Conservation (phyloP, 805 yeast species). For the Pichia thaimueangensis region DNA sequence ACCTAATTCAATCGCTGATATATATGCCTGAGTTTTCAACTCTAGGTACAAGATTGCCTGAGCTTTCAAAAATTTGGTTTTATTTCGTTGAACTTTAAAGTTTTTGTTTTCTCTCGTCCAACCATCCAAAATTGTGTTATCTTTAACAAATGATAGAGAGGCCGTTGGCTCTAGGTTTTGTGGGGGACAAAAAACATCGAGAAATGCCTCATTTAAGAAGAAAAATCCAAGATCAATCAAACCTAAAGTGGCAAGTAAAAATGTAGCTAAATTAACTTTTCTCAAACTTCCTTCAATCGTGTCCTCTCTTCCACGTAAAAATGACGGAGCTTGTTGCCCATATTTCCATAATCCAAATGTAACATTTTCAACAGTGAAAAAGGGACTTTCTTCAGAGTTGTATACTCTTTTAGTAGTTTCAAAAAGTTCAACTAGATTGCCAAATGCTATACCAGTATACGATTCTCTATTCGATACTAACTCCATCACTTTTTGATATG, state of each 20-base stretch:
- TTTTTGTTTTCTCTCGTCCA: conserved; percentile 10
- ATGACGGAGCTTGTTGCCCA: conserved; percentile 50
- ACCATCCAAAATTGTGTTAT: conserved; percentile 17
- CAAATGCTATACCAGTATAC: conserved; percentile 56
- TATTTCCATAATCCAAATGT: conserved; percentile 68
- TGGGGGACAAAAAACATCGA: conserved; percentile 82
- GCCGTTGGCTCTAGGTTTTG: conserved; percentile 45
- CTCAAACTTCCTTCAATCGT: conserved; percentile 61
- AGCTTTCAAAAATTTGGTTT: conserved; percentile 54
- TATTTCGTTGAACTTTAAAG: conserved; percentile 15
- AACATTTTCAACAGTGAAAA: conserved; percentile 60
- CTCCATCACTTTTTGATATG: conserved; percentile 69
- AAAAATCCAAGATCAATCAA: conserved; percentile 82
- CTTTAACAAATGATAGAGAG: conserved; percentile 26
- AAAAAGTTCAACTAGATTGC: conserved; percentile 65
- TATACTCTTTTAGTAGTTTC: conserved; percentile 71
- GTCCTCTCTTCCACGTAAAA: conserved; percentile 56
- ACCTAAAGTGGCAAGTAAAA: conserved; percentile 80
- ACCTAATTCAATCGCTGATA: conserved; percentile 72
- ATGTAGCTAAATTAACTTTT: conserved; percentile 83
- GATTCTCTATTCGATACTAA: conserved; percentile 62
- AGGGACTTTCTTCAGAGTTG: conserved; percentile 61
- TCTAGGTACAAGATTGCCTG: conserved; percentile 79
- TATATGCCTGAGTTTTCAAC: conserved; percentile 90
- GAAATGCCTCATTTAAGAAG: conserved; percentile 74